These are phyloP conservation scores for Pichia manshurica DNA, from an alignment of 805 yeast species.

Conservation along the genomic window DNA sequence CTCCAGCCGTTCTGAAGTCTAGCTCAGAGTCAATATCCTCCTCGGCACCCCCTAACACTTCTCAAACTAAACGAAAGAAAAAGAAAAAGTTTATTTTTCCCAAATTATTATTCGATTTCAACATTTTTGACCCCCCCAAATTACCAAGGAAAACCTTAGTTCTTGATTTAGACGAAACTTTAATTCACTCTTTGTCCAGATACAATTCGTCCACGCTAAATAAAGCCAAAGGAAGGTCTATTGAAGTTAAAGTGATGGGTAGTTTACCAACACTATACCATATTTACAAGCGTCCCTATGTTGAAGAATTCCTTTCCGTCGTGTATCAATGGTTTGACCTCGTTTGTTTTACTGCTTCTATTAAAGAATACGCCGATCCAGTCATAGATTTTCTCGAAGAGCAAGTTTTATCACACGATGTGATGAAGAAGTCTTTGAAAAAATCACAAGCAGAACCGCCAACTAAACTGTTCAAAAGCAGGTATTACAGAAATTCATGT, in stretches of 20 bases:
- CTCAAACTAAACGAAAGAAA: conserved; percentile 12
- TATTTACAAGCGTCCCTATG: conserved; percentile 87
- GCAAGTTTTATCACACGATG: conserved; percentile 36
- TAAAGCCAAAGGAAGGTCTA: conserved; percentile 54
- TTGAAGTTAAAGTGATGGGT: conserved; percentile 65
- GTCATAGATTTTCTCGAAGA: conserved; percentile 87
- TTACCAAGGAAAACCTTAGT: conserved; percentile 56
- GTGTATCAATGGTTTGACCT: conserved; percentile 84
- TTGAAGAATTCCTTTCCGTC: conserved; percentile 74
- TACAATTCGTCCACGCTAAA: conserved; percentile 40
- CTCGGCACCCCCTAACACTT: background rate
- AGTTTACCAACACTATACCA: conserved; percentile 77
- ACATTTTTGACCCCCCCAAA: conserved; percentile 29
- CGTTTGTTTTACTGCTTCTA: conserved; percentile 91
- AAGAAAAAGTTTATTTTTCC: conserved; percentile 31
- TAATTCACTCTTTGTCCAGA: conserved; percentile 84
- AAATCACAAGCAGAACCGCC: conserved; percentile 10
- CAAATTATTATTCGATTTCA: conserved; percentile 30
- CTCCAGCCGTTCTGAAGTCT: background rate
- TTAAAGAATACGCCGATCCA: conserved; percentile 94
- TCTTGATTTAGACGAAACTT: conserved; percentile 88
- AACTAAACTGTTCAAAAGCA: conserved; percentile 40
- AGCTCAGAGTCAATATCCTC: no score
- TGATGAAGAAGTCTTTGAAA: conserved; percentile 15
- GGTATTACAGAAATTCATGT: conserved; percentile 80